Conservation (phyloP, 179 eudicot genomes). For the Beta lomatogona region DNA sequence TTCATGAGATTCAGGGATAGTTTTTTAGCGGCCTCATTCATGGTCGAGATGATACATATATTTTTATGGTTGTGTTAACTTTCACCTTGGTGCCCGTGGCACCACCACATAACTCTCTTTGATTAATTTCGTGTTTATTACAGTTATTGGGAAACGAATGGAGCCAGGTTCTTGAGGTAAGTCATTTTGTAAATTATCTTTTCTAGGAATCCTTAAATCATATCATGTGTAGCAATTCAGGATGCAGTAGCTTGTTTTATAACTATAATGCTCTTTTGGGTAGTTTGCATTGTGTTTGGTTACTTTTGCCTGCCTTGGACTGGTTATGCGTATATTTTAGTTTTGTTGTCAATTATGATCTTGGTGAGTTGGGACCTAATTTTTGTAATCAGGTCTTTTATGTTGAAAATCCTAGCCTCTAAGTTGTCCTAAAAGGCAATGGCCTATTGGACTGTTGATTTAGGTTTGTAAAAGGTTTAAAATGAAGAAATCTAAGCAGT, state of each 20-base stretch:
- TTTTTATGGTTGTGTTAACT: background rate
- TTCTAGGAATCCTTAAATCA: background rate
- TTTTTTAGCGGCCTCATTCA: background rate
- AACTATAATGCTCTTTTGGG: background rate
- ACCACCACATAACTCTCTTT: conserved; percentile 14
- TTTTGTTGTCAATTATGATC: background rate
- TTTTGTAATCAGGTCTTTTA: background rate
- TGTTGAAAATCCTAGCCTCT: background rate
- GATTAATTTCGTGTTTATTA: conserved; percentile 28
- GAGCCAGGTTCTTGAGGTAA: conserved; percentile 85
- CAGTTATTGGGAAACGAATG: conserved; percentile 83
- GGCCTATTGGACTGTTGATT: background rate
- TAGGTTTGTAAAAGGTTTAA: background rate
- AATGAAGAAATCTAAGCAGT: background rate
- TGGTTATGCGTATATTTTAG: conserved; percentile 7
- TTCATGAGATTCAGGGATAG: too few species aligned
- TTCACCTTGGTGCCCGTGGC: conserved; percentile 1
- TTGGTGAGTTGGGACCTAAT: background rate
- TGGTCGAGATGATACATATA: background rate
- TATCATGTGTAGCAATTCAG: background rate
- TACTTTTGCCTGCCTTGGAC: conserved; percentile 1
- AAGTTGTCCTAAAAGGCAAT: too few species aligned
- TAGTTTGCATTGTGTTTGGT: background rate
- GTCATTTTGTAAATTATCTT: conserved; percentile 19
- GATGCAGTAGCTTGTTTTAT: conserved; percentile 7